Base-by-base conservation (phyloP, 2,329 filamentous ascomycete genomes). In the Microsporum ferrugineum region DNA sequence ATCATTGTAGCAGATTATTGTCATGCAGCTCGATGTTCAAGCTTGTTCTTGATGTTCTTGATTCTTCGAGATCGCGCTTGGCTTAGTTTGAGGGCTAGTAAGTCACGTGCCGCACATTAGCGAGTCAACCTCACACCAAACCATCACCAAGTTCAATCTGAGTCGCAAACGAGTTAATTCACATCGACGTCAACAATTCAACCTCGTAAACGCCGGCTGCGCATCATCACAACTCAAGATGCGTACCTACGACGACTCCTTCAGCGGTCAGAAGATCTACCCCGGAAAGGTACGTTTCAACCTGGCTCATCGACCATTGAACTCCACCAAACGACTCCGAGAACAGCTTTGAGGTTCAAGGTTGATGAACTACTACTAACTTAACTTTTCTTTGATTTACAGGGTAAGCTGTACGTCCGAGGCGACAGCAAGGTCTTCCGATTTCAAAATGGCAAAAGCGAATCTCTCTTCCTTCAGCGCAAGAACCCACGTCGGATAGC, bases 371-470 rank as follows among this genome's bases (percentile, higher is more conserved):
- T 31, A 8, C 49, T 47, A n/a, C 62, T 63, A 38, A 63, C 55
- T 7, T 1, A 17, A 34, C 63, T 65, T 66, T 66, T 65, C 71
- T 71, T 68, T 60, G 60, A 66, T 63, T 62, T 74, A 76, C 77
- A 97, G 94, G 94, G 94, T 84, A 97, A 97, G 85, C 88, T 99
- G 83, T 99, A 92, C 84, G 84, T 99, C 85, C 91, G 94, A 81
- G 91, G 92, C 78, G 94, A 99, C 86, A 95, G 89, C 91, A 99
- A 97, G 86, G 87, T 97, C 85, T 99, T 99, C 89, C 91, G 94
- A 78, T 99, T 99, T 89, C 91, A 96, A 82, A 96, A 95, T 82
- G 91, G 94, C 84, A 99, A 99, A 84, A 92, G 90, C 81, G 94
- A 99, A 84, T 96, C 91, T 71, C 89, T 99, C 71, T 99, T 99